These are phyloP conservation scores for Fusarium nanum DNA, from an alignment of 2,329 filamentous ascomycete species.

Conservation along the genomic window DNA sequence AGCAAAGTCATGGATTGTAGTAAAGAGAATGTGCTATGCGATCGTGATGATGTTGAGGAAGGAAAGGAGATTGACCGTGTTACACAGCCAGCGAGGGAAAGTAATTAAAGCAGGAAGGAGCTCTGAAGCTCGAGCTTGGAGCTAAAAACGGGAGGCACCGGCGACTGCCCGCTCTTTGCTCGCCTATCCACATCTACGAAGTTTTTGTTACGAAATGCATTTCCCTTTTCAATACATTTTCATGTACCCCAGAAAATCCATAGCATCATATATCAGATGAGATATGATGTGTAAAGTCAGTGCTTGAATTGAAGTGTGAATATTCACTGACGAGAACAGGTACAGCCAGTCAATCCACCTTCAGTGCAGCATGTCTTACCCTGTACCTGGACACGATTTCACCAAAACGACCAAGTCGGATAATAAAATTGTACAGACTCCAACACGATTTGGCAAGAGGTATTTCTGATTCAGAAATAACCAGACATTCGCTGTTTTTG, in stretches of 20 bases:
- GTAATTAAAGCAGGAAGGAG: neutral
- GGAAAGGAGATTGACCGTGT: neutral
- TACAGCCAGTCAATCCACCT: neutral
- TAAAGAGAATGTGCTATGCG: neutral
- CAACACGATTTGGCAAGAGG: neutral
- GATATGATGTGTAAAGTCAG: neutral
- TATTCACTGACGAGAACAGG: neutral
- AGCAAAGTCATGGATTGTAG: neutral
- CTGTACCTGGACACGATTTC: neutral
- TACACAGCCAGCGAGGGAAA: neutral
- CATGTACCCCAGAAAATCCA: too few species aligned
- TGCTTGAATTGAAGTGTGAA: neutral
- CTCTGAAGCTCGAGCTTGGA: conserved; percentile 6
- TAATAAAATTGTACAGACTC: neutral
- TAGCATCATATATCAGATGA: neutral
- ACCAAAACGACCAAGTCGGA: neutral
- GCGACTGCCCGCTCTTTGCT: conserved; percentile 3
- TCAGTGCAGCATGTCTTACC: neutral
- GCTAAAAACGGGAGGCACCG: conserved; percentile 18
- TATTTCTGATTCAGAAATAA: neutral
- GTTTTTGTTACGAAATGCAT: conserved; percentile 2
- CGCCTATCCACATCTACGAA: neutral
- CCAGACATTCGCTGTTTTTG: neutral
- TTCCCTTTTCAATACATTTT: neutral
- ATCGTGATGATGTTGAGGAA: neutral